Percentiles rank a stretch among this genome's conserved stretches.
phyloP scores from a whole-genome alignment of 306 rosid species.

The Gastrolobium bilobum region DNA sequence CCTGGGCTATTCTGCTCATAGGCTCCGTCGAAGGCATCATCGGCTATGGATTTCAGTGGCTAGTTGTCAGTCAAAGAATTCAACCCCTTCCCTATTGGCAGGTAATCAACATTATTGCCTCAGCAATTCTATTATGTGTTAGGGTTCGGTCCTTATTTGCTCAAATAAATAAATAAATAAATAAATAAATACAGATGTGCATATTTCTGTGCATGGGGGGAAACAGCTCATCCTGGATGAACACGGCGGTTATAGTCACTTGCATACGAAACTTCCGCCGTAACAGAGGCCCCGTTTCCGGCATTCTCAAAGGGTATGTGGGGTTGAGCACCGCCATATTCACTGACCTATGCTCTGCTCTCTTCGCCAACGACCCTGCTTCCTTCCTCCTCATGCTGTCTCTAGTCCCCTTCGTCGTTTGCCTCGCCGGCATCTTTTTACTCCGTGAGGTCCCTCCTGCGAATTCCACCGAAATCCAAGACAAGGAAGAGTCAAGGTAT shows the following conservation, averaged over 20 bases:
- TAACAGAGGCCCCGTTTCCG: constrained; percentile 90
- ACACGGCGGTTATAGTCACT: constrained; percentile 91
- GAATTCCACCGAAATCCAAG: constrained; percentile 41
- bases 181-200: constrained; percentile 66
- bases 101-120: constrained; percentile 49
- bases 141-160: too few relatives aligned
- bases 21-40: constrained; percentile 82
- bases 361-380: constrained; percentile 68
- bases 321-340: constrained; percentile 95
- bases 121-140: too few relatives aligned
- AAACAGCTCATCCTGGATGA: constrained; percentile 97
- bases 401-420: constrained; percentile 73
- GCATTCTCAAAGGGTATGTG: constrained; percentile 83
- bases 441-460: constrained; percentile 74
- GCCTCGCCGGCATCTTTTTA: constrained; percentile 76
- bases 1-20: constrained; percentile 78
- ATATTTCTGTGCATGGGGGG: constrained; percentile 93
- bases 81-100: constrained; percentile 88
- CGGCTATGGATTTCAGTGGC: constrained; percentile 93
- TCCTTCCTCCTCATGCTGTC: constrained; percentile 81
- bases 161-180: too few relatives aligned
- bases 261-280: constrained; percentile 78
- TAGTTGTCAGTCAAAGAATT: constrained; percentile 77
- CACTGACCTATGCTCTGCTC: constrained; percentile 80
- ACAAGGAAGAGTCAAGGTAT: constrained; percentile 61